Evolutionary conservation across 768 basidiomycete species (phyloP), one percentile per base, ranked within the genome.

Genomic region (Hericium erinaceus): DNA sequence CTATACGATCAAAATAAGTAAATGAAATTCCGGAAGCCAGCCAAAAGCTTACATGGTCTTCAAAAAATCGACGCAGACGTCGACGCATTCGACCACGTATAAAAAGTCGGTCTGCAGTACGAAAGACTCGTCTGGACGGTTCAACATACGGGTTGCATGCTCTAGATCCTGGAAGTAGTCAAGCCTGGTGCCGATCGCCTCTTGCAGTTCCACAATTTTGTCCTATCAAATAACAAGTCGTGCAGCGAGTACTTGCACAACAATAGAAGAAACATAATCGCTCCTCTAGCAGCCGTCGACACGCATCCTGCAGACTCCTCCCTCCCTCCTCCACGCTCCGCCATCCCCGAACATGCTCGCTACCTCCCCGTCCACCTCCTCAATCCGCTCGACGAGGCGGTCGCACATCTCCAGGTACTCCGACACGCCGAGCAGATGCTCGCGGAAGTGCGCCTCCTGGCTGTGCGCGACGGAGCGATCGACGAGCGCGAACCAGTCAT

Each of bases 131-230:
- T 93, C 94, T 2, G 95, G 95, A 64, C 92, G 84, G 67, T 98
- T 98, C 51, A 99, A 78, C 84, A 95, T 90, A 46, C 92, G 80
- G 5, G 92, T 95, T 7, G 94, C 93, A 20, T 85, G 81, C 62
- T 98, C 97, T 44, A 99, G 81, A 65, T 95, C 92, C 66, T 91
- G 85, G 75, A 98, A 99, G 69, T 95, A 98, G 59, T 93, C 91
- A 57, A 98, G 70, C 39, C 91, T 79, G 22, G 78, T 74, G 4
- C 80, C 85, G 49, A 98, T 89, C 55, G 88, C 87, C 16, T 92
- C 88, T 3, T 91, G 90, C 37, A 89, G 73, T 48, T 82, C 82
- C 10, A 95, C 70, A 5, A 95, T 73, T 48, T 78, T 80, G 59
- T 95, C 90, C 92, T 95, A 65, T 0, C 57, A 33, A 58, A 54